These are phyloP conservation scores for Ganoderma lucidum DNA, from an alignment of 1,284 basidiomycete genomes.

Conservation along the genomic window DNA sequence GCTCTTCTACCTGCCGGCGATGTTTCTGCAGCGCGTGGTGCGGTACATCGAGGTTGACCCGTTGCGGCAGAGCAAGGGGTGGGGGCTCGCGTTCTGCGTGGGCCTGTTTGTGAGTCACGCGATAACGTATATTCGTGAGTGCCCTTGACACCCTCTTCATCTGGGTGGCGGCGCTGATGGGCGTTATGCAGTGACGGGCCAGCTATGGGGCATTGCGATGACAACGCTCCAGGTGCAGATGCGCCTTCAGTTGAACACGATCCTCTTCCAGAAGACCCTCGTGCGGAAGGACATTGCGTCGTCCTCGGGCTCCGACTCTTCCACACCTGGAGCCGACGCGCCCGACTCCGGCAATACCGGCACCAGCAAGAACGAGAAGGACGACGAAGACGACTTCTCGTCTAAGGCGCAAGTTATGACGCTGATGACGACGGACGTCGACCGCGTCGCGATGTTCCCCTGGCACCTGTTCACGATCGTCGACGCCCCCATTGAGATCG, in stretches of 20 bases:
- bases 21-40: constrained; percentile 78
- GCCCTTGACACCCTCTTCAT: not conserved
- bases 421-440: constrained; percentile 90
- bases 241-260: constrained; percentile 84
- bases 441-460: constrained; percentile 86
- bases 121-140: constrained; percentile 64
- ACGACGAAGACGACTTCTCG: constrained; percentile 81
- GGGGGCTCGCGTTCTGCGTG: constrained; percentile 79
- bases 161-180: constrained; percentile 31
- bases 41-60: constrained; percentile 76
- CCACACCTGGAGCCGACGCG: constrained; percentile 9
- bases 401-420: constrained; percentile 93
- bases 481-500: constrained; percentile 89
- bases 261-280: constrained; percentile 90
- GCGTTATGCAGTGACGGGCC: constrained; percentile 46
- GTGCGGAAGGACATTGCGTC: constrained; percentile 88
- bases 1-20: constrained; percentile 82
- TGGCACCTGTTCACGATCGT: constrained; percentile 80
- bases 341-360: constrained; percentile 20
- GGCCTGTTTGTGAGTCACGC: constrained; percentile 76
- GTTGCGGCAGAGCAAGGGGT: constrained; percentile 58
- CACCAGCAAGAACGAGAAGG: constrained; percentile 45
- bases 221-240: constrained; percentile 75
- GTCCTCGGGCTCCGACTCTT: constrained; percentile 47
- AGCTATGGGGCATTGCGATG: constrained; percentile 79